Percentiles rank a stretch among this genome's conserved stretches.
Conservation (phyloP, 306 rosid species). For the Castanea sativa region DNA sequence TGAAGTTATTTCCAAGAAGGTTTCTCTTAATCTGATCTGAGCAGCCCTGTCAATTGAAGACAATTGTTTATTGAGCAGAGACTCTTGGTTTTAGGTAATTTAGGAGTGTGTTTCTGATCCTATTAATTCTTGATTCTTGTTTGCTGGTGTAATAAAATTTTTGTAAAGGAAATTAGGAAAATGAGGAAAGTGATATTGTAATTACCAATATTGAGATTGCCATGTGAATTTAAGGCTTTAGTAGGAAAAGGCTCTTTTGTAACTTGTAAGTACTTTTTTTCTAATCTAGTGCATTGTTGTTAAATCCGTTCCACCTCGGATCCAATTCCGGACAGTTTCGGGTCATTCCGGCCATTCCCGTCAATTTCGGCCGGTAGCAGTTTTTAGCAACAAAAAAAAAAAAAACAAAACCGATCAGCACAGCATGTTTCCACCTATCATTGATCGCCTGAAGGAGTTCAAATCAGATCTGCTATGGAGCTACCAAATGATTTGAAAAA, state of each 20-base stretch:
- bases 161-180: constrained; percentile 64
- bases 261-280: not conserved
- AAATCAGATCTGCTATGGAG: too few relatives aligned
- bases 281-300: too few relatives aligned
- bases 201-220: constrained; percentile 32
- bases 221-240: constrained; percentile 29
- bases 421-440: too few relatives aligned
- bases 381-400: too few relatives aligned
- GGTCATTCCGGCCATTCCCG: too few relatives aligned
- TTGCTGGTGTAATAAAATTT: constrained; percentile 55
- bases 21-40: constrained; percentile 27
- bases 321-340: too few relatives aligned
- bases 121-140: constrained; percentile 57
- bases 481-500: too few relatives aligned
- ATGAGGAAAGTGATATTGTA: constrained; percentile 36
- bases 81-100: constrained; percentile 20
- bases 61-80: constrained; percentile 11
- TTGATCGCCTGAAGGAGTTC: too few relatives aligned
- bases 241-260: not conserved
- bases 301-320: too few relatives aligned
- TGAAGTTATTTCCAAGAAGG: constrained; percentile 14
- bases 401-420: too few relatives aligned
- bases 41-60: constrained; percentile 15
- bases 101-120: constrained; percentile 32
- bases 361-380: too few relatives aligned